phyloP scores from a whole-genome alignment of 129 eudicot genomes.

The Lonicera japonica region DNA sequence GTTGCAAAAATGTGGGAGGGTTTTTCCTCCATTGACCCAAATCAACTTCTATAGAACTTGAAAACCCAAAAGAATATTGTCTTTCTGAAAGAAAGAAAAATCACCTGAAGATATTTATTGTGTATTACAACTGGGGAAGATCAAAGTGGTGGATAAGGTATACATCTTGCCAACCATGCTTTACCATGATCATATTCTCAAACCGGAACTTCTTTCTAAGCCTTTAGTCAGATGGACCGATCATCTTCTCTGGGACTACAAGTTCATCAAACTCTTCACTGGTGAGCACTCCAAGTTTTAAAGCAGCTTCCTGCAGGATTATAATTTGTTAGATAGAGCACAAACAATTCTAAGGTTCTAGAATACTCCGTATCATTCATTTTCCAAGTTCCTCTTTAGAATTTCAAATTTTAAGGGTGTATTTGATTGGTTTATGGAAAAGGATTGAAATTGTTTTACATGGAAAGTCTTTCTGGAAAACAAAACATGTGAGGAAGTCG shows the following conservation, averaged over 20 bases:
- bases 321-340: background rate
- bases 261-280: constrained; percentile 79
- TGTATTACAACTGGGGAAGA: background rate
- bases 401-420: no score
- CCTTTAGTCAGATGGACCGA: constrained; percentile 70
- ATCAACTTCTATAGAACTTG: no score
- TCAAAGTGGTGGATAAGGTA: background rate
- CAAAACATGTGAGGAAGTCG: no score
- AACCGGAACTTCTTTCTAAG: background rate
- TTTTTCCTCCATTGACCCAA: no score
- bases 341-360: background rate
- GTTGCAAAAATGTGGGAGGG: no score
- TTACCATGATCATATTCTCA: background rate
- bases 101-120: background rate
- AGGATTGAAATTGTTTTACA: no score
- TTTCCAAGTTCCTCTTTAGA: no score
- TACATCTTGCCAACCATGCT: background rate
- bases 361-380: no score
- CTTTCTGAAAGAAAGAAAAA: background rate
- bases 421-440: no score
- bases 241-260: constrained; percentile 93
- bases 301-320: constrained; percentile 78
- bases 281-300: constrained; percentile 63
- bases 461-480: no score
- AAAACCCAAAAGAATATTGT: background rate